Conservation (phyloP, 116 monocot genomes). For the Cymodocea nodosa region DNA sequence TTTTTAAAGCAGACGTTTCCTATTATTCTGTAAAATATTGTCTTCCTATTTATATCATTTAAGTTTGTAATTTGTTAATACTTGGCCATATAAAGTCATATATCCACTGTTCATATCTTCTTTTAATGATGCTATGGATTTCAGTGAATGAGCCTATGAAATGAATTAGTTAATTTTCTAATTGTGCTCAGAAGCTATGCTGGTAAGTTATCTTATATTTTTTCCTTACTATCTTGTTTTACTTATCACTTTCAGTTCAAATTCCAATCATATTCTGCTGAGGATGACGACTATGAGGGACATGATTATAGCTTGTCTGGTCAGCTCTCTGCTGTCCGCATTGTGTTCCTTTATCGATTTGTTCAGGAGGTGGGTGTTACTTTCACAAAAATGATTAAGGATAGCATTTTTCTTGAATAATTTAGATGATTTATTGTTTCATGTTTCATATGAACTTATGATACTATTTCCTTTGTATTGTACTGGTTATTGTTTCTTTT, state of each 20-base stretch:
- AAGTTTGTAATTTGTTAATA: no score
- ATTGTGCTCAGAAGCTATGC: no score
- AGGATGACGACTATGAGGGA: constrained; percentile 92
- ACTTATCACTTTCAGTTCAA: constrained; percentile 39
- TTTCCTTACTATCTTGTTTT: background rate
- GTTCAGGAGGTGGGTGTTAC: constrained; percentile 60
- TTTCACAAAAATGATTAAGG: background rate
- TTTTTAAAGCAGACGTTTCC: no score
- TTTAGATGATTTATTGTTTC: background rate
- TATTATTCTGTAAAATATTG: no score
- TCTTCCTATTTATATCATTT: no score
- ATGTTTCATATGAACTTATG: background rate
- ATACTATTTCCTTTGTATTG: no score
- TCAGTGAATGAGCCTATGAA: no score
- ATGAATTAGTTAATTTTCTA: no score
- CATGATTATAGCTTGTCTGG: constrained; percentile 83
- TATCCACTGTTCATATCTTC: no score
- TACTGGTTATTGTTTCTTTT: no score
- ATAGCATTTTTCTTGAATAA: background rate
- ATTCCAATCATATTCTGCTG: constrained; percentile 72
- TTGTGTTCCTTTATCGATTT: constrained; percentile 92
- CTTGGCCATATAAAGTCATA: no score
- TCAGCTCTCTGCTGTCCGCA: constrained; percentile 78
- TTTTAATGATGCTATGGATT: no score
- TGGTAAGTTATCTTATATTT: background rate